Base-by-base conservation (phyloP, 2,329 filamentous ascomycete genomes). In the Colletotrichum sp. region DNA sequence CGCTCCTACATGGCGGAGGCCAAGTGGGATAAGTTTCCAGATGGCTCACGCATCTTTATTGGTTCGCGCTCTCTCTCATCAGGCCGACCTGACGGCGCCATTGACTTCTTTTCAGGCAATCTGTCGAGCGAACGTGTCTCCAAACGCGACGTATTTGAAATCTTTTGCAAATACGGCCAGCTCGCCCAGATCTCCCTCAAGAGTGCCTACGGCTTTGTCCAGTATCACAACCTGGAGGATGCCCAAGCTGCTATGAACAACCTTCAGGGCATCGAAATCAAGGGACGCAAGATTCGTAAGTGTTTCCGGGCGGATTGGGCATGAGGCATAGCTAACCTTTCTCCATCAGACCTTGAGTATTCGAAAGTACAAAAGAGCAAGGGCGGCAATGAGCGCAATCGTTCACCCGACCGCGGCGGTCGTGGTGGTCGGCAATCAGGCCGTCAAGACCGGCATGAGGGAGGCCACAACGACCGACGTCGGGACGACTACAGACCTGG, bases 111-210 rank as follows among this genome's bases (percentile, higher is more conserved):
- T 82, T 70, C 81, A 95, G 96, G 96, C 70, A 99, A 98, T 82
- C 89, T 99, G 13, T 96, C 96, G 3, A 96, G 94, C 69, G 96
- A 98, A 83, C 93, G 96, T 81, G 96, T 98, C 16, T 97, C 95
- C 8, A 98, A 98, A 85, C 92, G 94, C 78, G 96, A 98, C 84
- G 92, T 98, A 10, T 98, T 98, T 85, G 94, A 98, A 81, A 90
- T 96, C 21, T 98, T 99, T 82, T 92, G 96, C 81, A 90, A 90
- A 73, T 96, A 95, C 82, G 97, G 97, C 69, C 93, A 93, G 76
- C 88, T 99, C 62, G 96, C 96, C 3, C 97, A 99, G 83, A 97
- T 98, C 75, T 98, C 96, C 1, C 95, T 98, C 79, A 98, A 98
- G 84, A 96, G 97, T 78, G 96, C 96, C 2, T 98, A 98, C 84